Percentiles rank a stretch among this genome's conserved stretches.
Evolutionary conservation across 1,284 basidiomycete species (phyloP).

Genomic region (Meira miltonrushii): DNA sequence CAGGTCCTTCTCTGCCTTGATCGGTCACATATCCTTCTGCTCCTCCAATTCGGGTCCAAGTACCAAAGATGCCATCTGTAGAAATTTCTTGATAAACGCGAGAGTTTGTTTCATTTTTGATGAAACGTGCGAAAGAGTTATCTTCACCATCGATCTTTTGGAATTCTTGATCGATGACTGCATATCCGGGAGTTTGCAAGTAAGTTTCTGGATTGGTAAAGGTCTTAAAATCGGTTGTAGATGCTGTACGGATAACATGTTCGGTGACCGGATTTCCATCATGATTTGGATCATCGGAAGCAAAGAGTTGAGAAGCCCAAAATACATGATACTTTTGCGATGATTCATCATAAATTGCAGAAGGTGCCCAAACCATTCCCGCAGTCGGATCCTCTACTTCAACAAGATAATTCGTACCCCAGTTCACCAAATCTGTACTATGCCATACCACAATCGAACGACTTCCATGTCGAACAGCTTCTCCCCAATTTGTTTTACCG

Average conservation of each 20-base stretch:
- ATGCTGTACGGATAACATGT: constrained; percentile 5
- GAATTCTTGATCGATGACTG: constrained; percentile 17
- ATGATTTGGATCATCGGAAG: constrained; percentile 6
- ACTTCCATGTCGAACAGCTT: constrained; percentile 15
- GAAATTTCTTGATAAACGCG: constrained; percentile 12
- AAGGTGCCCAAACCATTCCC: constrained; percentile 1
- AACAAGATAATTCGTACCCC: constrained; percentile 14
- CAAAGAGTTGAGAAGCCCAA: constrained; percentile 13
- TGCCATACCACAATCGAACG: constrained; percentile 20
- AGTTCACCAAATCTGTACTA: constrained; percentile 20
- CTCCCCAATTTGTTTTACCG: constrained; percentile 17
- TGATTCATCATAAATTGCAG: constrained; percentile 6
- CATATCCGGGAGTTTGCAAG: neutral
- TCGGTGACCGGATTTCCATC: neutral
- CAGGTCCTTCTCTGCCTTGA: constrained; percentile 14
- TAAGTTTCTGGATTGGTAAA: constrained; percentile 4
- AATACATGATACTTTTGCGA: constrained; percentile 10
- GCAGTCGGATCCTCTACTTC: too few species aligned
- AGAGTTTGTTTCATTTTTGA: constrained; percentile 13
- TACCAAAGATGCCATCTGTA: constrained; percentile 9
- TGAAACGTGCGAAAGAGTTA: constrained; percentile 8
- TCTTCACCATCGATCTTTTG: constrained; percentile 2
- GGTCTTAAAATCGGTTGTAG: constrained; percentile 14
- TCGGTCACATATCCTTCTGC: constrained; percentile 9
- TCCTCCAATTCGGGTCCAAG: constrained; percentile 5